These are phyloP conservation scores for Lotmaria passim DNA, from an alignment of 208 protist species.

Conservation along the genomic window DNA sequence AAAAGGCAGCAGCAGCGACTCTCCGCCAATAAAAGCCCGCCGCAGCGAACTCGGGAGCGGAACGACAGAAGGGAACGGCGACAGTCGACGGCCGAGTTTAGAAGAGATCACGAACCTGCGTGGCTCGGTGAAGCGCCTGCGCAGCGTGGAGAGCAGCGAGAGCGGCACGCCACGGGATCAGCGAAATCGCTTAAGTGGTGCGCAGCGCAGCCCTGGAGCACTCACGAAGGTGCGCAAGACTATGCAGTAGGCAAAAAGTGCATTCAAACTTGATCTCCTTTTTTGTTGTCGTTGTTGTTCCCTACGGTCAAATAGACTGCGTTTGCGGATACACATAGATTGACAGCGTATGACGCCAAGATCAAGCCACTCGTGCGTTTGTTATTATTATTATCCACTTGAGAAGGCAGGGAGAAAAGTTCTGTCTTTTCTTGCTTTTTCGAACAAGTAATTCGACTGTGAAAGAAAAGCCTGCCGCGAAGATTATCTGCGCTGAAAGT, in stretches of 20 bases:
- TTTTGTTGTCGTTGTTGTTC: no score
- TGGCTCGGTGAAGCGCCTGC: conserved; percentile 28
- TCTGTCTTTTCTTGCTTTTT: no score
- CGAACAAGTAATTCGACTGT: no score
- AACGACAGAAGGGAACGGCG: not conserved
- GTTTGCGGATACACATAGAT: no score
- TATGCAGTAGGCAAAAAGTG: conserved; percentile 8
- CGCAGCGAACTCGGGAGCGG: not conserved
- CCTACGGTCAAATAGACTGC: no score
- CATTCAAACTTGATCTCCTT: no score
- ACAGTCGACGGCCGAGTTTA: conserved; percentile 23
- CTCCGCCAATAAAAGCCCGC: not conserved
- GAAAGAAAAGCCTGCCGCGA: no score
- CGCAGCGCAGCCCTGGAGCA: conserved; percentile 32
- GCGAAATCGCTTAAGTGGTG: not conserved
- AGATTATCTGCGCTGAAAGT: no score
- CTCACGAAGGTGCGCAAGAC: conserved; percentile 45
- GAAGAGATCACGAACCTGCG: conserved; percentile 34
- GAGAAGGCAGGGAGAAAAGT: no score
- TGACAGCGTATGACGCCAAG: no score
- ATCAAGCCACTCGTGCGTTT: no score
- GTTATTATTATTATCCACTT: no score
- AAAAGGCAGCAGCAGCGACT: not conserved
- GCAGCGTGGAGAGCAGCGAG: conserved; percentile 37
- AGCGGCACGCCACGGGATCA: conserved; percentile 21